A percentile compares a stretch with the other conserved stretches of the same genome.
Evolutionary conservation across 1,284 basidiomycete genomes (phyloP).

Genomic region (Testicularia cyperi): DNA sequence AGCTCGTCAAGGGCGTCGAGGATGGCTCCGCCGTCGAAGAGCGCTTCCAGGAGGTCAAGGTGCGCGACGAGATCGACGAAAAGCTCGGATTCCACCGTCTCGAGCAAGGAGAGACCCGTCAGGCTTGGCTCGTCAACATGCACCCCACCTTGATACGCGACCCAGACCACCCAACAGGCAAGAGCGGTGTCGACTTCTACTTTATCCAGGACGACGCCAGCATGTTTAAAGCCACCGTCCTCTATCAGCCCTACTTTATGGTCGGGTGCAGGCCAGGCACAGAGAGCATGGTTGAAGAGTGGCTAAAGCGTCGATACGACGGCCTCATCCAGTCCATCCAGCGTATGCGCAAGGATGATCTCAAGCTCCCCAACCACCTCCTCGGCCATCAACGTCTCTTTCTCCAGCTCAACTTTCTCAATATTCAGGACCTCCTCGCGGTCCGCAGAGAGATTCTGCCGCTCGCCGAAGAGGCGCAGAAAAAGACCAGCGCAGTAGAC

Average conservation of each 20-base stretch:
- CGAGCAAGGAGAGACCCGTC: constrained; percentile 49
- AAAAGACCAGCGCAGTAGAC: constrained; percentile 93
- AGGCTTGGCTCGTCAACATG: constrained; percentile 94
- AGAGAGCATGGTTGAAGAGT: constrained; percentile 91
- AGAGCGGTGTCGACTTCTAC: constrained; percentile 87
- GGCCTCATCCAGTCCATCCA: constrained; percentile 74
- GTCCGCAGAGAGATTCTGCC: constrained; percentile 87
- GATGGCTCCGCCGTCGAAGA: constrained; percentile 55
- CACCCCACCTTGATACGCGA: constrained; percentile 91
- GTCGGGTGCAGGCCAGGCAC: constrained; percentile 80
- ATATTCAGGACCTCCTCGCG: constrained; percentile 83
- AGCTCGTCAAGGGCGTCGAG: constrained; percentile 45
- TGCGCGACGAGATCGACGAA: constrained; percentile 84
- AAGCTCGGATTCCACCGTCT: constrained; percentile 75
- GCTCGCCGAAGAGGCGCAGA: constrained; percentile 82
- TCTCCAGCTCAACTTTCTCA: constrained; percentile 86
- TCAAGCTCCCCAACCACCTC: constrained; percentile 92
- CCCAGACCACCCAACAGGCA: constrained; percentile 50
- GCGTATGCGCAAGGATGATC: constrained; percentile 86
- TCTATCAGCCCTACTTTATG: constrained; percentile 92
- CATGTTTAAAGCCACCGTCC: constrained; percentile 91
- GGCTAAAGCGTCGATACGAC: constrained; percentile 90
- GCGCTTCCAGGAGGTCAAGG: constrained; percentile 53
- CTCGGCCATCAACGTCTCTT: constrained; percentile 85
- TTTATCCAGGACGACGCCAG: constrained; percentile 96